Base-by-base conservation (phyloP, 2,329 filamentous ascomycete species). In the Ophiocordyceps unilateralis region DNA sequence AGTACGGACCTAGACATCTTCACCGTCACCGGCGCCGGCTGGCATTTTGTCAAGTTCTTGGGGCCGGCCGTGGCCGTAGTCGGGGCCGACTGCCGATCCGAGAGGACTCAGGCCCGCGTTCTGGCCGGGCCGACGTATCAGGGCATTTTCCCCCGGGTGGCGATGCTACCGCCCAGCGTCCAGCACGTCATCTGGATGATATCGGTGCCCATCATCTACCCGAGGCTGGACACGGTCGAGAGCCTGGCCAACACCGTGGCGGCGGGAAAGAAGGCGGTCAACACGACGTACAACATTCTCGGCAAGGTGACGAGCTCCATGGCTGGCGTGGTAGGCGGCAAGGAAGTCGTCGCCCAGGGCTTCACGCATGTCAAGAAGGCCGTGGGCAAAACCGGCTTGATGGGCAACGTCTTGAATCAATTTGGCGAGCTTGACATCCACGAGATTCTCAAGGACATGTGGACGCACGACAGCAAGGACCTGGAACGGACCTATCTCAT, bases 151-250 rank as follows among this genome's bases (percentile, higher is more conserved):
- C 91, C 91, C 39, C 96, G 95, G 61, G 78, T 98, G 26, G 89
- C 87, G 2, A 82, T 83, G 53, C 66, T 98, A 3, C 91, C 91
- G 1, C 83, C 86, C 0, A 91, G 83, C 52, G 87, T 98, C 10
- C 91, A 98, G 62, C 91, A 98, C 59, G 95, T 89, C 55, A 77
- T 98, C 45, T 91, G 88, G 83, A 93, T 96, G 81, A 62, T 96
- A 11, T 85, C 89, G 0, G 86, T 95, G 6, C 91, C 91, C 0
- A 60, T 96, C 19, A 67, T 96, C 36, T 98, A 96, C 56, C 91
- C 91, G 20, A 77, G 91, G 2, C 67, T 98, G 15, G 91, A 96
- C 51, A 83, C 83, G 2, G 84, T 94, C 5, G 91, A 96, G 63
- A 86, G 85, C 49, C 70, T 98, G 44, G 87, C 87, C 28, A 83